Base-by-base conservation (phyloP, 2,329 filamentous ascomycete genomes). In the Ophiosphaerella herpotricha region DNA sequence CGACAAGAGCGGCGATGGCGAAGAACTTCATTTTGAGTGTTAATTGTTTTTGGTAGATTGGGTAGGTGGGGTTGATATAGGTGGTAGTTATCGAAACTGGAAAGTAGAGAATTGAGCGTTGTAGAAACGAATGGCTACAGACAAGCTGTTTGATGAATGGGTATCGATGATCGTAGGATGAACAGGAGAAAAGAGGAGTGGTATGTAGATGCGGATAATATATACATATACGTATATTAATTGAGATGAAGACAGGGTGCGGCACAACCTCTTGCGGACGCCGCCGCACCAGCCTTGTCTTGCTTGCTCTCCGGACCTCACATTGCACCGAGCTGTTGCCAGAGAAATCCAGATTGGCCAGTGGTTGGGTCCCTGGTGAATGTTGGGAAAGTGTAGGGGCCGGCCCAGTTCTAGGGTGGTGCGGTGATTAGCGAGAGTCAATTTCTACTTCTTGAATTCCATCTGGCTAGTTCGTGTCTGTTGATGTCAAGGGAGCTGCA, bases 21-120 rank as follows among this genome's bases (percentile, higher is more conserved):
- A 66, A 61, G 65, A 69, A 70, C 62, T 63, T 65, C 68, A 71
- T 71, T 54, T 49, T 57, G 61, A 44, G 41, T 43, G 43, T 42
- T 46, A 6, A 29, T 38, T 38, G 44, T 46, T 55, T 42, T 38
- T 32, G 38, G 24, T 24, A 35, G 46, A n/a, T 23, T 55, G 43
- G 36, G 18, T 23, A 43, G 42, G 43, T 48, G 33, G 44, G 32
- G 24, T 48, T 52, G 50, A 38, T 54, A 52, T 46, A 47, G 35
- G 35, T 41, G 43, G 23, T 21, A 34, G 52, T 48, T 49, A 51
- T 45, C 36, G 40, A 41, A 54, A 50, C 26, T 45, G 42, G 24
- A 43, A 45, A 29, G 49, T 55, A 57, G 48, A 50, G 50, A 60
- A 35, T 39, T 48, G 35, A 52, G 50, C 47, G 47, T 48, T 46